Base-by-base conservation (phyloP, 805 yeast species). In the Ogataea methylovora region DNA sequence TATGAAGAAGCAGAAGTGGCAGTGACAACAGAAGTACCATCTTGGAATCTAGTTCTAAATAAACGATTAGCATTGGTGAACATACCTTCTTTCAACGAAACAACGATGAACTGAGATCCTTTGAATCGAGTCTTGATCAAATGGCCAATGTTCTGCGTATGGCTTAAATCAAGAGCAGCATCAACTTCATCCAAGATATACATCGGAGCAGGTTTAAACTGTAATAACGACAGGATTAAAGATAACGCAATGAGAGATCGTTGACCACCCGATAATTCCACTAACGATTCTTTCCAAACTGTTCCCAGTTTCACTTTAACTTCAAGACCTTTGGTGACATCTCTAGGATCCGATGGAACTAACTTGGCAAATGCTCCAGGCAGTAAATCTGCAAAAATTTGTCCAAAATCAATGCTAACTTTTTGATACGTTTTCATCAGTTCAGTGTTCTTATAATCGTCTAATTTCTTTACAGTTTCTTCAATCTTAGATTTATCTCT, bases 131-230 rank as follows among this genome's bases (percentile, higher is more conserved):
- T 90, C 61, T 90, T 92, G 58, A 92, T 92, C 54, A 92, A 67
- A 51, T 86, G 95, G 4, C 99, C 99, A 50, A 92, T 92, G 51
- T 92, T 92, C 57, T 92, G 97, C 1, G 99, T 92, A 54, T 92
- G 99, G 39, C 94, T 84, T 43, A 90, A 71, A 67, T 92, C 99
- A 44, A 92, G 69, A 1, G 99, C 99, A 1, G 99, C 98, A 63
- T 92, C 98, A 25, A 92, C 97, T 61, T 92, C 98, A 60, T 92
- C 98, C 38, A 92, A 65, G 46, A 92, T 90, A 52, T 92, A 92
- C 95, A 92, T 84, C 7, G 98, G 98, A 2, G 99, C 98, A 5
- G 99, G 99, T 56, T 87, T 85, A 66, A 84, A 90, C 56, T 87
- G 95, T 32, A 92, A 65, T 40, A 92, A 66, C 0, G 97, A 95